Evolutionary conservation across 352 stramenopile species (phyloP).

Genomic region (Phytophthora boehmeriae): DNA sequence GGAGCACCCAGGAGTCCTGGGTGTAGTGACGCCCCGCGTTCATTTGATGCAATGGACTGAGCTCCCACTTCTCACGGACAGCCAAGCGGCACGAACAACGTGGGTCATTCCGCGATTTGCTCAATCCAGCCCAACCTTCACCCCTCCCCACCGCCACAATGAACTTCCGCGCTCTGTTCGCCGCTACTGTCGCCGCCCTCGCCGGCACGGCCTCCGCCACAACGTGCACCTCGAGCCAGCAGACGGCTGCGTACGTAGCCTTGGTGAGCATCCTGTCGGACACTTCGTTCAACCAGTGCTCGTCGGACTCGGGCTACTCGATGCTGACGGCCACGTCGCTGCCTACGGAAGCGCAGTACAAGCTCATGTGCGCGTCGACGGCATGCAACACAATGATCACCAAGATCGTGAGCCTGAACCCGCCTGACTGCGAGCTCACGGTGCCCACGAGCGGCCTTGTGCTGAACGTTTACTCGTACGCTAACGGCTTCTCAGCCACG

Average conservation of each 20-base stretch:
- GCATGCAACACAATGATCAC: conserved; percentile 30
- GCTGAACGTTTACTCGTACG: conserved; percentile 35
- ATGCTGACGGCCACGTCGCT: conserved; percentile 31
- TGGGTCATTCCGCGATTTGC: conserved; percentile 21
- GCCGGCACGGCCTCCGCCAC: conserved; percentile 14
- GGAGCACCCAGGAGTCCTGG: too few relatives aligned
- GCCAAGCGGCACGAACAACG: background rate
- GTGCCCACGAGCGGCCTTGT: conserved; percentile 34
- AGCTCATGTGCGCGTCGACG: conserved; percentile 28
- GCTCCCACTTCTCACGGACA: background rate
- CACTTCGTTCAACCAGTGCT: conserved; percentile 26
- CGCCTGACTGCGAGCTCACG: conserved; percentile 36
- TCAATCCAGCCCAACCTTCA: conserved; percentile 5
- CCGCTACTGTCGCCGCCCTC: conserved; percentile 23
- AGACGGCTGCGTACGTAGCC: conserved; percentile 24
- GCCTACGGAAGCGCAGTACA: conserved; percentile 25
- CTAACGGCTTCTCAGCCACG: conserved; percentile 25
- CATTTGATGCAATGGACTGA: background rate
- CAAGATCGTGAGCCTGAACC: conserved; percentile 28
- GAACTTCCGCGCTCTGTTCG: conserved; percentile 30
- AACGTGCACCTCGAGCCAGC: conserved; percentile 24
- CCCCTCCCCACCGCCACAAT: conserved; percentile 15
- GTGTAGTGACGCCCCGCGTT: too few relatives aligned
- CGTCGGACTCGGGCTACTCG: conserved; percentile 27
- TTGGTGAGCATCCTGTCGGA: conserved; percentile 26